Conservation (phyloP, 257 asterid genomes). For the Solanum chaucha region DNA sequence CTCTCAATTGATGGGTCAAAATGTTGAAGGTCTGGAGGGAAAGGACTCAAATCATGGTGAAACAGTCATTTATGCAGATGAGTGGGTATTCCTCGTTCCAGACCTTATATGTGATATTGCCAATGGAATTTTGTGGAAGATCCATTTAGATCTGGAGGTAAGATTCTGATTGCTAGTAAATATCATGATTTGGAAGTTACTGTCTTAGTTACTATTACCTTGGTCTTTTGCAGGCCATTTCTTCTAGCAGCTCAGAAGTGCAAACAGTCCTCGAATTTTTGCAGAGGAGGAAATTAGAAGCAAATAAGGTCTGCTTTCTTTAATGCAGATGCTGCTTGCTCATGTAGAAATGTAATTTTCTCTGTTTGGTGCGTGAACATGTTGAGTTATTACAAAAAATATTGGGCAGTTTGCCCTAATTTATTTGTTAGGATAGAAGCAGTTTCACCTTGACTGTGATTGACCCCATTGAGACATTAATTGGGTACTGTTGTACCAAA, state of each 20-base stretch:
- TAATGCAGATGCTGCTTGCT: background rate
- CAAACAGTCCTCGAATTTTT: slow-evolving; percentile 69
- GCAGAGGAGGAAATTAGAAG: slow-evolving; percentile 86
- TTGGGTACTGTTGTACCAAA: background rate
- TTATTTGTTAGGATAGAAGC: background rate
- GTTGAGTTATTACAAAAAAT: background rate
- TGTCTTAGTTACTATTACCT: slow-evolving; percentile 10
- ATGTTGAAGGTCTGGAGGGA: slow-evolving; percentile 31
- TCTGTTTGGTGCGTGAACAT: background rate
- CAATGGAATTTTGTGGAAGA: slow-evolving; percentile 71
- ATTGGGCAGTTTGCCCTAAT: background rate
- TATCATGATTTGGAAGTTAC: slow-evolving; percentile 4
- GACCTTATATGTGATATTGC: slow-evolving; percentile 76
- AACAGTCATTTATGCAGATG: slow-evolving; percentile 56
- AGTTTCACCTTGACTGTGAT: background rate
- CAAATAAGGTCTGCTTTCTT: slow-evolving; percentile 51
- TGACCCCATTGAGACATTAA: background rate
- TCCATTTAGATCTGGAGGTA: slow-evolving; percentile 84
- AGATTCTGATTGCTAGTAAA: slow-evolving; percentile 20
- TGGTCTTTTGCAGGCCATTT: slow-evolving; percentile 58
- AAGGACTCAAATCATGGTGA: slow-evolving; percentile 31
- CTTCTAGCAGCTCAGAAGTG: slow-evolving; percentile 89
- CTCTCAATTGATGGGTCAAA: slow-evolving; percentile 30
- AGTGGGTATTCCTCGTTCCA: slow-evolving; percentile 81
- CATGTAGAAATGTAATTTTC: background rate